phyloP scores from a whole-genome alignment of 306 rosid genomes.

The Pyrus betulifolia region DNA sequence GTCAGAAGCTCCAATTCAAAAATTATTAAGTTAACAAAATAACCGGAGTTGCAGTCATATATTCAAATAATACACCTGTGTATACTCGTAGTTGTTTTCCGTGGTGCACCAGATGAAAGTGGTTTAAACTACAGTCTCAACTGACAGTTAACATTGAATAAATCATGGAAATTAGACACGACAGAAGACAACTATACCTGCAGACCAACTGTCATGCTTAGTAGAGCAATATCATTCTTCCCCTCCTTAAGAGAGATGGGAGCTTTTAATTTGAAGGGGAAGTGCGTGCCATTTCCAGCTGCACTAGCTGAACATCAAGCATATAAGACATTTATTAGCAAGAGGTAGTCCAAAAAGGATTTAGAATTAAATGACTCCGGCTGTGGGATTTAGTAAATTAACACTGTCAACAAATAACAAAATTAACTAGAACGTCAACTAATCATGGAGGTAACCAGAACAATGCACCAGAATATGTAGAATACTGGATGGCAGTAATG shows the following conservation, averaged over 20 bases:
- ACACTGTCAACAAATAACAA: not conserved
- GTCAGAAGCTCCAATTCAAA: not conserved
- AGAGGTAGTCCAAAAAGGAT: not conserved
- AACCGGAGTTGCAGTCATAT: not conserved
- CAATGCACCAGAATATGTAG: too few species aligned
- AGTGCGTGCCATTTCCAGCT: conserved; percentile 76
- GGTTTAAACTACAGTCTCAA: not conserved
- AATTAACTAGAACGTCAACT: too few species aligned
- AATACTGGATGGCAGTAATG: too few species aligned
- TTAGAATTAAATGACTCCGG: too few species aligned
- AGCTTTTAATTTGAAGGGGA: conserved; percentile 48
- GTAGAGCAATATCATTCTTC: conserved; percentile 71
- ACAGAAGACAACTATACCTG: conserved; percentile 36
- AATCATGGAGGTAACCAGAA: too few species aligned
- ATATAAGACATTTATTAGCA: conserved; percentile 1
- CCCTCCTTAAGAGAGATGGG: conserved; percentile 70
- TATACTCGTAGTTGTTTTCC: not conserved
- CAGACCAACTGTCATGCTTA: conserved; percentile 88
- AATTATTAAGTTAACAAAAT: not conserved
- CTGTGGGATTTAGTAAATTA: not conserved
- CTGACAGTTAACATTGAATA: not conserved
- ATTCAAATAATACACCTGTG: not conserved
- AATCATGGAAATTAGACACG: not conserved
- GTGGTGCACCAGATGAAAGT: not conserved
- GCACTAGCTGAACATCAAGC: conserved; percentile 52